Percentiles rank a stretch among this genome's conserved stretches.
Conservation (phyloP, 2,329 filamentous ascomycete genomes). For the Fusarium lateritium region DNA sequence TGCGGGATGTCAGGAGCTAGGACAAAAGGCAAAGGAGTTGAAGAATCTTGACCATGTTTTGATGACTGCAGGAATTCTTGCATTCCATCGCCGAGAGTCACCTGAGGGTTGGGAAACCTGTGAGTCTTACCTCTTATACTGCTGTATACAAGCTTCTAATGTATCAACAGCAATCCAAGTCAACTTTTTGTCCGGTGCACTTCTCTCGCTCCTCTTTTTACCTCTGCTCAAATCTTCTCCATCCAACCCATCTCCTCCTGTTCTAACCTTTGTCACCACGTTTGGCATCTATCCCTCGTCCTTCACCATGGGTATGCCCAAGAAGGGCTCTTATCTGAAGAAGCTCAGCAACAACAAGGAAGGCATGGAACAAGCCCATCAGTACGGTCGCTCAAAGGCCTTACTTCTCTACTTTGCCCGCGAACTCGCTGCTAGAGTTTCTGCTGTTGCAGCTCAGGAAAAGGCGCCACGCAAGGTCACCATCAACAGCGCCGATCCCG, state of each 20-base stretch:
- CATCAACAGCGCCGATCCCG: conserved; percentile 57
- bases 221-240: conserved; percentile 54
- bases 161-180: conserved; percentile 52
- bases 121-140: conserved; percentile 29
- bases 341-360: conserved; percentile 56
- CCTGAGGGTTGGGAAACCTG: conserved; percentile 58
- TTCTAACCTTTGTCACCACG: conserved; percentile 57
- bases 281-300: conserved; percentile 57
- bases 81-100: conserved; percentile 55
- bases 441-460: conserved; percentile 31
- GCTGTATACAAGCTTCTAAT: not conserved
- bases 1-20: conserved; percentile 52
- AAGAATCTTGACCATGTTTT: conserved; percentile 55
- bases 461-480: conserved; percentile 51
- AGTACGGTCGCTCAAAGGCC: conserved; percentile 57
- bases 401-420: conserved; percentile 57
- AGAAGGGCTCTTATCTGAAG: conserved; percentile 53
- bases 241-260: conserved; percentile 52
- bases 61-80: conserved; percentile 56
- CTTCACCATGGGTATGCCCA: conserved; percentile 55
- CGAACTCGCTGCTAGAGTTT: conserved; percentile 53
- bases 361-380: conserved; percentile 55
- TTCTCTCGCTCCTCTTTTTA: conserved; percentile 53
- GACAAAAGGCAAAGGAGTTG: conserved; percentile 48
- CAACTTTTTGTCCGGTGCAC: conserved; percentile 56